Conservation (phyloP, 164 flowering plant genomes). For the Kingdonia uniflora region DNA sequence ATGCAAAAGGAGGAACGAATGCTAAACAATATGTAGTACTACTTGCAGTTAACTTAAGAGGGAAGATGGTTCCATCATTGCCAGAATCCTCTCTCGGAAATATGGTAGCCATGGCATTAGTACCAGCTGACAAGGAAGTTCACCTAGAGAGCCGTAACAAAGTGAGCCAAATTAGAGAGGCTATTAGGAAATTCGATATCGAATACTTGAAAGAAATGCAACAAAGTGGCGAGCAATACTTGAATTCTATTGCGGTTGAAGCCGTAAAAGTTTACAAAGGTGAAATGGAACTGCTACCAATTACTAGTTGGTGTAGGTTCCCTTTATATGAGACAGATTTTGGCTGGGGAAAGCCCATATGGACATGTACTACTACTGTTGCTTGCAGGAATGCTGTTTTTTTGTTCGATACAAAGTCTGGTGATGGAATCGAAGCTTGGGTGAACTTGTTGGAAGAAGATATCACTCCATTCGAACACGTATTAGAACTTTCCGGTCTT, state of each 20-base stretch:
- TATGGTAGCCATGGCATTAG: not conserved
- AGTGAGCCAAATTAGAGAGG: not conserved
- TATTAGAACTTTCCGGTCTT: constrained; percentile 10
- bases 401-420: constrained; percentile 14
- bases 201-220: not conserved
- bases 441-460: constrained; percentile 18
- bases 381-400: constrained; percentile 15
- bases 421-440: constrained; percentile 33
- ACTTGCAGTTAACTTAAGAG: constrained; percentile 15
- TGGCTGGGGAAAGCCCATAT: constrained; percentile 22
- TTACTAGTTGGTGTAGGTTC: constrained; percentile 9
- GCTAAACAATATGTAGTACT: not conserved
- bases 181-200: not conserved
- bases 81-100: constrained; percentile 16
- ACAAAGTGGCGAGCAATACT: not conserved
- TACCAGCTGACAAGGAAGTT: not conserved
- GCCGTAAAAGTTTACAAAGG: not conserved
- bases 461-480: constrained; percentile 13
- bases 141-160: not conserved
- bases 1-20: too few species aligned
- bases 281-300: not conserved
- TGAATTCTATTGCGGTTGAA: not conserved
- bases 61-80: constrained; percentile 13
- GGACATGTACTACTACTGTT: constrained; percentile 13
- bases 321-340: constrained; percentile 4